These are phyloP conservation scores for Melampsora americana DNA, from an alignment of 1,284 basidiomycete species.

Conservation along the genomic window DNA sequence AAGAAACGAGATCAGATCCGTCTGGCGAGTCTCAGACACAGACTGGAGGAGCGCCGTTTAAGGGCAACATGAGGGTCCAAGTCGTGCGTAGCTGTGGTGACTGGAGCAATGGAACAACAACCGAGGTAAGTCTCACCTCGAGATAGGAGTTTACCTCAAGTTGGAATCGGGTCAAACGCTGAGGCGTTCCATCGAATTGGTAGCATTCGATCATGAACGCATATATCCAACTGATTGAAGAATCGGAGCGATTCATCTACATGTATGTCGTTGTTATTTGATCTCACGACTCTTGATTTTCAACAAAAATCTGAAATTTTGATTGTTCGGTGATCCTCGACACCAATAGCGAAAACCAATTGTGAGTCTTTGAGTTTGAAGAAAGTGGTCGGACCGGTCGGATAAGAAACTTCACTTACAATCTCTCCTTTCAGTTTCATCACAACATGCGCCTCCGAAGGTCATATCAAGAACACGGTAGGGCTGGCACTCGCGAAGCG, in stretches of 20 bases:
- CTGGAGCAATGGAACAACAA: constrained; percentile 85
- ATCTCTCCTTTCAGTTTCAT: constrained; percentile 61
- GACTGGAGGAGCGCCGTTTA: constrained; percentile 19
- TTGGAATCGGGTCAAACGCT: no score
- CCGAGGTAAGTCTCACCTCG: constrained; percentile 47
- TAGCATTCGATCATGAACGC: constrained; percentile 53
- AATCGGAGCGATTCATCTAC: constrained; percentile 82
- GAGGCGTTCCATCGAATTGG: no score
- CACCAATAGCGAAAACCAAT: constrained; percentile 72
- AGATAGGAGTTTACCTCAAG: not conserved
- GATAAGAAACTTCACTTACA: constrained; percentile 1
- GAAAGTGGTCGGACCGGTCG: constrained; percentile 8
- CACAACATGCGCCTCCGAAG: constrained; percentile 60
- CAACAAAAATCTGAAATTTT: not conserved
- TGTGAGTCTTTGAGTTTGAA: constrained; percentile 60
- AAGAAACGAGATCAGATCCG: constrained; percentile 46
- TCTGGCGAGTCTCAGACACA: constrained; percentile 24
- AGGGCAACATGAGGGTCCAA: constrained; percentile 62
- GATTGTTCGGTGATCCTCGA: not conserved
- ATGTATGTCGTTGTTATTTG: constrained; percentile 63
- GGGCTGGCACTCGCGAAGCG: constrained; percentile 76
- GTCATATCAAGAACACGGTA: constrained; percentile 72
- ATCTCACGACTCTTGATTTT: not conserved
- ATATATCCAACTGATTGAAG: constrained; percentile 74
- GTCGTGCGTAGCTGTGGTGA: constrained; percentile 77